Evolutionary conservation across 352 stramenopile genomes (phyloP).

Genomic region (Pythium aquatile): DNA sequence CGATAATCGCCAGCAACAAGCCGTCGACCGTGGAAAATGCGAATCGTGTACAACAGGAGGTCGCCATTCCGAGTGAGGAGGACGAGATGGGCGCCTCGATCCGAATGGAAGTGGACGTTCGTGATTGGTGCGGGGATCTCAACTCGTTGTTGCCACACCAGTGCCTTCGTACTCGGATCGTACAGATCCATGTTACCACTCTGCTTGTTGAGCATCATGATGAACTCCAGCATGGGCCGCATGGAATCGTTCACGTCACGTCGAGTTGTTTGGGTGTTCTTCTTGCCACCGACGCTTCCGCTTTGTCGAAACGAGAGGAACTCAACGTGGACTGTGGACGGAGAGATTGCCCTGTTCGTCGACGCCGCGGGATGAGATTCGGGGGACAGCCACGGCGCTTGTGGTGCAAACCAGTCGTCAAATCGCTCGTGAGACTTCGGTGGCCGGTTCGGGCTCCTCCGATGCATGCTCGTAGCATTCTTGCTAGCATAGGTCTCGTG

Average conservation of each 20-base stretch:
- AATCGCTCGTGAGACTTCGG: constrained; percentile 11
- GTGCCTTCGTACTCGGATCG: constrained; percentile 10
- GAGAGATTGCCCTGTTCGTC: background rate
- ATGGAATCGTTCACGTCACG: background rate
- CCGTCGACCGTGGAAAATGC: constrained; percentile 25
- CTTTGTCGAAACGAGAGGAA: constrained; percentile 25
- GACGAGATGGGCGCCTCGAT: constrained; percentile 17
- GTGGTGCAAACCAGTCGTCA: constrained; percentile 21
- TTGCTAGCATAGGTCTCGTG: background rate
- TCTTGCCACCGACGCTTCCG: constrained; percentile 8
- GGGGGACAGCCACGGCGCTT: constrained; percentile 12
- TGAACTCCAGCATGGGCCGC: constrained; percentile 12
- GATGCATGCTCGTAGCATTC: background rate
- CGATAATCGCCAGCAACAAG: constrained; percentile 24
- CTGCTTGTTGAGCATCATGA: constrained; percentile 19
- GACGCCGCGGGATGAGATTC: background rate
- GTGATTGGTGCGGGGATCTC: constrained; percentile 11
- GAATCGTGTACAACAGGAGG: constrained; percentile 23
- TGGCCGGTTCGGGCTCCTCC: constrained; percentile 6
- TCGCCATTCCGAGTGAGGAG: constrained; percentile 11
- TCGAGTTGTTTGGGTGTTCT: constrained; percentile 4
- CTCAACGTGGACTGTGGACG: constrained; percentile 12
- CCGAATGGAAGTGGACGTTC: constrained; percentile 23
- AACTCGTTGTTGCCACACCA: constrained; percentile 24
- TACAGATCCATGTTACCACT: constrained; percentile 10